A percentile compares a stretch with the other conserved stretches of the same genome.
phyloP scores from a whole-genome alignment of 2,329 filamentous ascomycete species.

The Paraphaeosphaeria minitans region DNA sequence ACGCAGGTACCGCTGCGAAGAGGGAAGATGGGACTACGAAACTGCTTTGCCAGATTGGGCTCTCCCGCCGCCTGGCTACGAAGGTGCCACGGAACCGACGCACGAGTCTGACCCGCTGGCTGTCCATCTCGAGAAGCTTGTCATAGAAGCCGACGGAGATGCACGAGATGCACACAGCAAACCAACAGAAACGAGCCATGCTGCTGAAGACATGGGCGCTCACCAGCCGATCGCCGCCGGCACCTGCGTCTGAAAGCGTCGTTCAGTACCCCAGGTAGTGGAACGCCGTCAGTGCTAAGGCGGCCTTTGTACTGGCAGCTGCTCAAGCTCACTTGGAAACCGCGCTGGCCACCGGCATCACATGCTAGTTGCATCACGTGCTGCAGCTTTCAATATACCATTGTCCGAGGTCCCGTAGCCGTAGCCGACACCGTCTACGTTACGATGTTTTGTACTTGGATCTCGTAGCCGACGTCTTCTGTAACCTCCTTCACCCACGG shows the following conservation, averaged over 20 bases:
- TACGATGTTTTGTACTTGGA: background rate
- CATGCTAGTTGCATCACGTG: background rate
- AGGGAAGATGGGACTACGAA: slow-evolving; percentile 84
- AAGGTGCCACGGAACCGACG: slow-evolving; percentile 71
- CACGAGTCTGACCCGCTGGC: slow-evolving; percentile 53
- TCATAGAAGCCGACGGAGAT: slow-evolving; percentile 37
- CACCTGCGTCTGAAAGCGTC: slow-evolving; percentile 15
- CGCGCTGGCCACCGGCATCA: background rate
- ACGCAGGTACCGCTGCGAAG: slow-evolving; percentile 81
- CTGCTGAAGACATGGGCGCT: background rate
- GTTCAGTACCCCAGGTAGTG: background rate
- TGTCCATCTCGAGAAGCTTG: slow-evolving; percentile 51
- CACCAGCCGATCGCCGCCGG: slow-evolving; percentile 13
- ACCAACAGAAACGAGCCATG: background rate
- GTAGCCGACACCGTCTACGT: background rate
- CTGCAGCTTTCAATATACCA: background rate
- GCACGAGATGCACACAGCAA: slow-evolving; percentile 12
- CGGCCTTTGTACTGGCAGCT: background rate
- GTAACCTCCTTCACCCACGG: background rate
- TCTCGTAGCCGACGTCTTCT: background rate
- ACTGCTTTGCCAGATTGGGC: slow-evolving; percentile 88
- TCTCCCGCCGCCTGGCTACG: slow-evolving; percentile 73
- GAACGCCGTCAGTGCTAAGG: background rate
- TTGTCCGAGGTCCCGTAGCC: background rate
- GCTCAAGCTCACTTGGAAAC: slow-evolving; percentile 3